phyloP scores from a whole-genome alignment of 805 yeast genomes.

The Wickerhamiella hasegawae region DNA sequence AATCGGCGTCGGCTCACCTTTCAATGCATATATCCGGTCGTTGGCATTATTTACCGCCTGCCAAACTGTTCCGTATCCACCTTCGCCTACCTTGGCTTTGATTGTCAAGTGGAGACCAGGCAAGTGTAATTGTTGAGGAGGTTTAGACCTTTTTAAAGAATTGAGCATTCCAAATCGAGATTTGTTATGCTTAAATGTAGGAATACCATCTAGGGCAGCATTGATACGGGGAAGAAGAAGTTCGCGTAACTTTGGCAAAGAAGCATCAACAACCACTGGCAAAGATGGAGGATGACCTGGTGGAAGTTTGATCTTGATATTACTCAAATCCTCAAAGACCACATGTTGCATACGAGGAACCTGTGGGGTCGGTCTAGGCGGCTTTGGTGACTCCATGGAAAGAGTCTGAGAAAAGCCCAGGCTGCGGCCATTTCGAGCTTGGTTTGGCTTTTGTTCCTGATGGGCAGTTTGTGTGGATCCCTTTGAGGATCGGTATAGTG shows the following conservation, averaged over 20 bases:
- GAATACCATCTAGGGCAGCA: conserved; percentile 1
- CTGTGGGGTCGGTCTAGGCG: neutral
- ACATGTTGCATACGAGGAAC: conserved; percentile 1
- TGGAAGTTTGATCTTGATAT: neutral
- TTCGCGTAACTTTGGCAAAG: conserved; percentile 1
- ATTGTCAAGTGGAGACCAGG: conserved; percentile 2
- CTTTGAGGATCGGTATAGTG: neutral
- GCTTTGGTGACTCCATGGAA: too few relatives aligned
- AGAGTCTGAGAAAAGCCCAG: too few relatives aligned
- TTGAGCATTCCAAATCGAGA: neutral
- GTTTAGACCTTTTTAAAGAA: conserved; percentile 1
- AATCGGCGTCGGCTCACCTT: conserved; percentile 52
- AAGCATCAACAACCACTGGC: conserved; percentile 4
- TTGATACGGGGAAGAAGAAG: conserved; percentile 1
- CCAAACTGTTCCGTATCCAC: conserved; percentile 69
- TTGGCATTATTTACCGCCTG: conserved; percentile 40
- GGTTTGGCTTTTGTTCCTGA: too few relatives aligned
- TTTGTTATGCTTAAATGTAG: neutral
- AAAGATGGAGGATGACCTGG: neutral
- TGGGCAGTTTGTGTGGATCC: too few relatives aligned
- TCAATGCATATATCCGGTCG: conserved; percentile 49
- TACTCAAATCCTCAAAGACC: conserved; percentile 1
- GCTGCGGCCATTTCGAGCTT: too few relatives aligned
- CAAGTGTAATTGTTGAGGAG: conserved; percentile 1
- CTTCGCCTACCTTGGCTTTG: conserved; percentile 43